A percentile compares a stretch with the other conserved stretches of the same genome.
Evolutionary conservation across 2,329 filamentous ascomycete genomes (phyloP).

Genomic region (Microsporum audouinii): DNA sequence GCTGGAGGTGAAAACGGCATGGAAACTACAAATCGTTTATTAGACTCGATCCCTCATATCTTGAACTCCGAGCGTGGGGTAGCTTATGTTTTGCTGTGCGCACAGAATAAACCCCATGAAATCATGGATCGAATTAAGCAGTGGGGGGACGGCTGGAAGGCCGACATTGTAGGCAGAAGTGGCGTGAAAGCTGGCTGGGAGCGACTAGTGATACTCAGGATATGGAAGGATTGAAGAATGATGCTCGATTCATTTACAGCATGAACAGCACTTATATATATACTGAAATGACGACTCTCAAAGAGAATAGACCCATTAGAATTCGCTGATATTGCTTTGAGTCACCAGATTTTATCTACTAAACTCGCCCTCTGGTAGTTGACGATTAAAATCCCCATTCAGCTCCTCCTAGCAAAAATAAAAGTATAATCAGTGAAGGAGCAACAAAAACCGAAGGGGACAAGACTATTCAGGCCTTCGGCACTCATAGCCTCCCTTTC

Average conservation of each 20-base stretch:
- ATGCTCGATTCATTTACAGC: neutral
- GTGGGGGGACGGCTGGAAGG: slow-evolving; percentile 57
- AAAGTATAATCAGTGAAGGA: neutral
- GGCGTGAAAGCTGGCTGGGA: slow-evolving; percentile 90
- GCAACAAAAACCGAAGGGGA: neutral
- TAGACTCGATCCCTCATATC: slow-evolving; percentile 55
- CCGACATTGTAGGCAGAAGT: slow-evolving; percentile 66
- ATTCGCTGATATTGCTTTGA: neutral
- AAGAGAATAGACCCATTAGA: neutral
- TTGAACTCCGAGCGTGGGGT: slow-evolving; percentile 57
- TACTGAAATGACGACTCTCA: neutral
- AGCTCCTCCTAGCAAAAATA: neutral
- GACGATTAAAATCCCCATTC: neutral
- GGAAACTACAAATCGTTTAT: slow-evolving; percentile 75
- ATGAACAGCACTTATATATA: neutral
- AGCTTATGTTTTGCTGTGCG: slow-evolving; percentile 81
- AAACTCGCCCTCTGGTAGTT: neutral
- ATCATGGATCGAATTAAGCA: slow-evolving; percentile 53
- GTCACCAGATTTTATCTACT: neutral
- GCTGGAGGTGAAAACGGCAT: slow-evolving; percentile 84
- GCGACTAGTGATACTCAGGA: slow-evolving; percentile 75
- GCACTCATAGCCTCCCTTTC: neutral
- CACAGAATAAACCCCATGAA: slow-evolving; percentile 71
- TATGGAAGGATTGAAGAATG: slow-evolving; percentile 48
- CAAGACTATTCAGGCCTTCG: neutral